These are phyloP conservation scores for Allium sativum DNA, from an alignment of 106 monocot genomes.

Conservation along the genomic window DNA sequence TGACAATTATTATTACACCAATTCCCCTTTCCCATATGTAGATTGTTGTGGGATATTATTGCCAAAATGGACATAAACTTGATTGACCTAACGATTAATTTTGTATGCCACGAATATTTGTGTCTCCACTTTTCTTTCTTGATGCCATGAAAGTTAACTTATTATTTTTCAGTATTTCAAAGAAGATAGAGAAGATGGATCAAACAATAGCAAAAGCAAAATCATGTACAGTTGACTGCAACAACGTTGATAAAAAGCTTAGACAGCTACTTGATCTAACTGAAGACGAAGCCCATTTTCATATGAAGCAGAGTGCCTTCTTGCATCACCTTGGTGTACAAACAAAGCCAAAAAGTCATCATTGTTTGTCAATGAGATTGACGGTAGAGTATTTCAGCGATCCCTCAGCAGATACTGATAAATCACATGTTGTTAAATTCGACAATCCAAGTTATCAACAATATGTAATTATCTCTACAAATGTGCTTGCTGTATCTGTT, in stretches of 20 bases:
- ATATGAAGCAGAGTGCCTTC: conserved; percentile 69
- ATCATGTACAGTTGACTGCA: conserved; percentile 34
- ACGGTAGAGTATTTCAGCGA: conserved; percentile 52
- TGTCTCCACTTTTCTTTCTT: no score
- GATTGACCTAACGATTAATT: no score
- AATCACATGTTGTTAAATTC: conserved; percentile 20
- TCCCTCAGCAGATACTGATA: conserved; percentile 12
- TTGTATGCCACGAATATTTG: no score
- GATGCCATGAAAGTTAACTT: background rate
- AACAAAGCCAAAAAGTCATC: conserved; percentile 57
- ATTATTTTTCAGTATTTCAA: conserved; percentile 20
- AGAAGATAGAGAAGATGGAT: conserved; percentile 47
- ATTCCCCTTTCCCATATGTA: no score
- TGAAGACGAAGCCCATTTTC: conserved; percentile 61
- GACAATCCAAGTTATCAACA: conserved; percentile 31
- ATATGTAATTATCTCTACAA: conserved; percentile 43
- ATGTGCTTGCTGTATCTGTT: conserved; percentile 46
- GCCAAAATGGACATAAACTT: no score
- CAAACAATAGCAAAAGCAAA: conserved; percentile 36
- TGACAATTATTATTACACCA: no score
- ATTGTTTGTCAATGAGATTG: conserved; percentile 56
- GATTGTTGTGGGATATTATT: no score
- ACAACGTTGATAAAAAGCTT: conserved; percentile 58
- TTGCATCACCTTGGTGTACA: conserved; percentile 56
- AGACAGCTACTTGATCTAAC: conserved; percentile 55